These are phyloP conservation scores for Phytophthora idaei DNA, from an alignment of 352 stramenopile genomes.

Conservation along the genomic window DNA sequence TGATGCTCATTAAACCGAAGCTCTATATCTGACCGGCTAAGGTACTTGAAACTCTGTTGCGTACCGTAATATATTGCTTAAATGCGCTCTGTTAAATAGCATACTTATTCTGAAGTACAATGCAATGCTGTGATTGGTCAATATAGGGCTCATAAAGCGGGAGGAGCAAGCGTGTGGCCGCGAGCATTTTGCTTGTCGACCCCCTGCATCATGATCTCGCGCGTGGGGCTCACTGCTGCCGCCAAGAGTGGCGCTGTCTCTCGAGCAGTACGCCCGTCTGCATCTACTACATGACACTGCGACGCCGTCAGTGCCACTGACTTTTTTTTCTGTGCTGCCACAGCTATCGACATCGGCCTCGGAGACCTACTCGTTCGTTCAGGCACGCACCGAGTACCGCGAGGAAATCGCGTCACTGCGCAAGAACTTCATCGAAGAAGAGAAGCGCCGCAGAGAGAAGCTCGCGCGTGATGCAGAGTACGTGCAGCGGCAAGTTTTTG, in stretches of 20 bases:
- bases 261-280: constrained; percentile 34
- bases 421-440: constrained; percentile 78
- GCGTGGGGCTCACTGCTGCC: constrained; percentile 33
- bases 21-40: neutral
- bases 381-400: constrained; percentile 71
- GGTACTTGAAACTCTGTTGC: neutral
- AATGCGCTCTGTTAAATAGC: neutral
- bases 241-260: constrained; percentile 34
- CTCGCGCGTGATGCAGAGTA: constrained; percentile 86
- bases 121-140: neutral
- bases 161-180: constrained; percentile 14
- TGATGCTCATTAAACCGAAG: too few relatives aligned
- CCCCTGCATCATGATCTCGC: constrained; percentile 39
- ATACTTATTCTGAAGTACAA: neutral
- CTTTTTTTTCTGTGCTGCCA: constrained; percentile 2
- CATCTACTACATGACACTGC: neutral
- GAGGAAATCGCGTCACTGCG: constrained; percentile 70
- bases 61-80: neutral
- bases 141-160: neutral
- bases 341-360: constrained; percentile 53
- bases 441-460: constrained; percentile 74
- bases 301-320: neutral
- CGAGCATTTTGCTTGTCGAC: constrained; percentile 28
- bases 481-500: constrained; percentile 10
- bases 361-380: constrained; percentile 76